Evolutionary conservation across 2,329 filamentous ascomycete species (phyloP), one percentile per base, ranked within the genome.

Genomic region (Cercospora sp.): DNA sequence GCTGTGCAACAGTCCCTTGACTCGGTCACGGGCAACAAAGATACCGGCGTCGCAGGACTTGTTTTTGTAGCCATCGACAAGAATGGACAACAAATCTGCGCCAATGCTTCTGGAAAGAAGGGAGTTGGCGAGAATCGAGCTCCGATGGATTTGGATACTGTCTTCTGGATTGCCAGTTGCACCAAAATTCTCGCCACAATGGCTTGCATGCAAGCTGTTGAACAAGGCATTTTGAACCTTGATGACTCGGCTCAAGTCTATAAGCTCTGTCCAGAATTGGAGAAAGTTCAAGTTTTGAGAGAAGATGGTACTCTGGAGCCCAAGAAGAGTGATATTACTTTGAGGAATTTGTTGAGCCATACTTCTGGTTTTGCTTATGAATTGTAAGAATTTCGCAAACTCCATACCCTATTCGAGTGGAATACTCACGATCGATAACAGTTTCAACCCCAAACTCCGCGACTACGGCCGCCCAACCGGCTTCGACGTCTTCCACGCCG

Each of bases 161-260:
- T 70, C 1, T 91, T 89, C 73, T 87, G 84, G 84, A 83, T 87
- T n/a, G 84, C 84, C 1, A 85, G 82, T 2, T 86, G 83, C 72
- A 80, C 78, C 10, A 84, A 84, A 70, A 71, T 84, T 57, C 72
- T 84, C 0, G 76, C 76, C 1, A 79, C 77, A 0, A 79, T 84
- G 55, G 82, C 82, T 0, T 82, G 80, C 61, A 81, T 84, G 81
- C 83, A 85, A 70, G 76, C 83, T 6, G 80, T 83, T 3, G 82
- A 84, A 69, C 76, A 81, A 66, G 81, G 80, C 0, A 74, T 75
- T 20, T 68, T 85, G 9, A 72, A 72, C 0, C 74, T 84, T 2
- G 83, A 84, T 66, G 81, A 83, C 69, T 69, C 71, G 1, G 72
- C 78, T 16, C 76, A 79, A 57, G 70, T 81, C 2, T 81, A 84